A percentile compares a stretch with the other conserved stretches of the same genome.
phyloP scores from a whole-genome alignment of 202 grass and related monocot genomes.

The Panicum hallii region DNA sequence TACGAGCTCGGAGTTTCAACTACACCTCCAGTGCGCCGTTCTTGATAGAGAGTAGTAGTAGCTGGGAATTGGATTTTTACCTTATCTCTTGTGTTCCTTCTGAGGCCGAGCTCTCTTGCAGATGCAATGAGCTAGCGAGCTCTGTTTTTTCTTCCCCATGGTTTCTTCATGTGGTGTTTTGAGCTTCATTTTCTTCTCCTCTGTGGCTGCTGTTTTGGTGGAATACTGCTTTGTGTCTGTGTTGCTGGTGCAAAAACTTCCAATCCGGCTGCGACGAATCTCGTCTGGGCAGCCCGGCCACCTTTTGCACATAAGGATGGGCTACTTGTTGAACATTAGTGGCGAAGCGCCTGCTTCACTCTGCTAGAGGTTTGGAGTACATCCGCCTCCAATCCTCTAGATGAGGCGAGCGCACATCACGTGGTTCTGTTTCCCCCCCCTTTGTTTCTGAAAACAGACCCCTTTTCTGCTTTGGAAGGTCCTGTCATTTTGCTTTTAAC shows the following conservation, averaged over 20 bases:
- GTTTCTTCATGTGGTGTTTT: neutral
- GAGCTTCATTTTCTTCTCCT: slow-evolving; percentile 11
- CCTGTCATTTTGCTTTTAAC: too few species aligned
- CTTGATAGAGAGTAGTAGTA: neutral
- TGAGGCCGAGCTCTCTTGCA: neutral
- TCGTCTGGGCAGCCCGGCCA: slow-evolving; percentile 67
- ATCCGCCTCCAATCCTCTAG: slow-evolving; percentile 39
- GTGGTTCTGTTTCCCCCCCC: neutral
- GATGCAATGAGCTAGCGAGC: too few species aligned
- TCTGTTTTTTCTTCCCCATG: neutral
- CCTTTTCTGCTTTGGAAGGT: neutral
- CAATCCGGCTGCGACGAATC: slow-evolving; percentile 72
- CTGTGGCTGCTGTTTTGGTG: neutral
- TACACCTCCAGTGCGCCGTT: neutral
- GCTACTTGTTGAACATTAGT: slow-evolving; percentile 28
- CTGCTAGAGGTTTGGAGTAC: slow-evolving; percentile 42
- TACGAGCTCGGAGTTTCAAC: neutral
- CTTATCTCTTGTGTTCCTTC: neutral
- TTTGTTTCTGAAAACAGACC: neutral
- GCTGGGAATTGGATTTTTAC: neutral
- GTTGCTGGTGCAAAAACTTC: slow-evolving; percentile 70
- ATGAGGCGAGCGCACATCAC: slow-evolving; percentile 48
- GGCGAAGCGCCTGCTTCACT: slow-evolving; percentile 37
- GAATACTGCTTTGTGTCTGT: neutral
- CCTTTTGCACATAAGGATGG: slow-evolving; percentile 71